These are phyloP conservation scores for Hemileccinum hortonii DNA, from an alignment of 1,284 basidiomycete species.

Conservation along the genomic window DNA sequence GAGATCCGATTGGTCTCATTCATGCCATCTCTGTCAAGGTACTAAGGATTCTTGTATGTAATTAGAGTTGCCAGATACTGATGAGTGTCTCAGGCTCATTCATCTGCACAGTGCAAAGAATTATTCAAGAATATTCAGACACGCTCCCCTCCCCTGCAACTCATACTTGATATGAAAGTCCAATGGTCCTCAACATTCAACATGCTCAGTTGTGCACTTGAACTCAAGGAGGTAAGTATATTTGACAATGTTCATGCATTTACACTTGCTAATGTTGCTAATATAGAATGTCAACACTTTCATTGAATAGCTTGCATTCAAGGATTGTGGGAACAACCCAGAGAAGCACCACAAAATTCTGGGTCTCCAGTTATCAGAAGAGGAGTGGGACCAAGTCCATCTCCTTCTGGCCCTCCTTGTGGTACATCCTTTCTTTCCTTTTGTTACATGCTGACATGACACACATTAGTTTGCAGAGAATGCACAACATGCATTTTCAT, in stretches of 20 bases:
- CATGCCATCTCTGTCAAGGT: too few relatives aligned
- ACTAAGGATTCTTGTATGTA: too few relatives aligned
- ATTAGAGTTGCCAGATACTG: too few relatives aligned
- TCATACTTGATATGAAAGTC: constrained; percentile 1
- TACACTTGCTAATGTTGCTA: not conserved
- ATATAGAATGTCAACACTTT: not conserved
- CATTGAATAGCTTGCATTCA: too few relatives aligned
- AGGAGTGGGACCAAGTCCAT: constrained; percentile 8
- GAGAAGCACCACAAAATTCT: too few relatives aligned
- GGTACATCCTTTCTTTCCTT: not conserved
- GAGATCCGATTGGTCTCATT: too few relatives aligned
- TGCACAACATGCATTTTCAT: constrained; percentile 13
- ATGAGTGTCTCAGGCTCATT: too few relatives aligned
- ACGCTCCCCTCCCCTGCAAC: not conserved
- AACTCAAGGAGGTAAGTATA: too few relatives aligned
- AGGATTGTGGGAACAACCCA: too few relatives aligned
- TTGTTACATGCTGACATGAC: not conserved
- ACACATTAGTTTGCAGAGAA: constrained; percentile 16
- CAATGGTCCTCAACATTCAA: not conserved
- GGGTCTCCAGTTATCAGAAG: not conserved
- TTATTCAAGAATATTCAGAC: not conserved
- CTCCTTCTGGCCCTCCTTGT: constrained; percentile 4
- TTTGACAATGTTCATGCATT: too few relatives aligned
- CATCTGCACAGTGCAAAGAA: too few relatives aligned
- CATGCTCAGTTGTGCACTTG: not conserved